A percentile compares a stretch with the other conserved stretches of the same genome.
phyloP scores from a whole-genome alignment of 2,329 filamentous ascomycete species.

The Paecilomyces fulvus region DNA sequence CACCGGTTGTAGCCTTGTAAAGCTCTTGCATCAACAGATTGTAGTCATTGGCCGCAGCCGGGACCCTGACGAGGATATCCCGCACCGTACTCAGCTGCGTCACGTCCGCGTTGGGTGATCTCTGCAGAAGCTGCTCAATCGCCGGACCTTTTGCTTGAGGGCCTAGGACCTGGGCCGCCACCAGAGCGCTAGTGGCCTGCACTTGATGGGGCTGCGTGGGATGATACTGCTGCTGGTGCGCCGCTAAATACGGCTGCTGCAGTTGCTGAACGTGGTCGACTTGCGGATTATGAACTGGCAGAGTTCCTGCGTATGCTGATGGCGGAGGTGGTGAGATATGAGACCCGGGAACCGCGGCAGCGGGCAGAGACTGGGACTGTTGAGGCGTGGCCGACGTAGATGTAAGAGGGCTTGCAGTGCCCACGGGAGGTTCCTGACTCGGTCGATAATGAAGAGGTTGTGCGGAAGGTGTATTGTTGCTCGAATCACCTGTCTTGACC shows the following conservation, averaged over 20 bases:
- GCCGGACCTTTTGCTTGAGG: constrained; percentile 55
- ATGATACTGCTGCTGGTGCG: constrained; percentile 19
- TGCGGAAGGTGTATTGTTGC: constrained; percentile 28
- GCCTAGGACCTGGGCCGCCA: constrained; percentile 58
- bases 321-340: constrained; percentile 17
- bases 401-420: constrained; percentile 26
- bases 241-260: constrained; percentile 1
- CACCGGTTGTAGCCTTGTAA: constrained; percentile 26
- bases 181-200: constrained; percentile 41
- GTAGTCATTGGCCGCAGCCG: constrained; percentile 54
- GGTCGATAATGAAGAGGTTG: constrained; percentile 32
- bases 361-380: constrained; percentile 17
- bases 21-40: constrained; percentile 35
- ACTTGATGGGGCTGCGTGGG: constrained; percentile 12
- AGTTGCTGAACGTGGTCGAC: constrained; percentile 7
- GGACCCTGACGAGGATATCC: constrained; percentile 58
- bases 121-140: constrained; percentile 60
- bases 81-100: constrained; percentile 67
- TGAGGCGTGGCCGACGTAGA: constrained; percentile 20
- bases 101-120: constrained; percentile 60
- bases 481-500: constrained; percentile 53
- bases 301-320: constrained; percentile 9
- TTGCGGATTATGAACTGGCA: constrained; percentile 11
- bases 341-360: constrained; percentile 9
- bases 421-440: constrained; percentile 23